Evolutionary conservation across 2,329 filamentous ascomycete genomes (phyloP), one percentile per base, ranked within the genome.

Genomic region (Boeremia lycopersici): DNA sequence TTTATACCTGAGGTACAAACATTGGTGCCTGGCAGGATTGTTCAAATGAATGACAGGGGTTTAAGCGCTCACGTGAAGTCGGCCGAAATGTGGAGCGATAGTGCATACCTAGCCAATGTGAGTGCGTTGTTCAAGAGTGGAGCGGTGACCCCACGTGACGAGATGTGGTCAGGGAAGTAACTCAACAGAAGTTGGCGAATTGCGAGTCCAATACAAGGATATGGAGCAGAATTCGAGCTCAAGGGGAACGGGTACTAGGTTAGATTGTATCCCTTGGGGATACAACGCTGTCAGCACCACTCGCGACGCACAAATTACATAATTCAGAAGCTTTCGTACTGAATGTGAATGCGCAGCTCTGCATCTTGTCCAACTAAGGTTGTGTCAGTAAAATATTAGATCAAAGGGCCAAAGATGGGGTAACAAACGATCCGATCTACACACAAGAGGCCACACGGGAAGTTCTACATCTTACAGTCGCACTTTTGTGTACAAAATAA

Each of bases 1-100:
- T 48, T 48, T 49, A 49, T 49, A 49, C 33, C 31, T 42, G 25
- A 42, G 36, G 49, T 36, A 34, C 36, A 36, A 29, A 39, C 25
- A n/a, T 48, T 17, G 44, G 13, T 44, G 44, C 50, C 50, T 53
- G 33, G 29, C 25, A 26, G 13, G 26, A 29, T 48, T 39, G 33
- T 25, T 30, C 23, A 13, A 17, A 34, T 42, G 7, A 11, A 38
- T 42, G 17, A 5, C 19, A 6, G 13, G 17, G 19, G 33, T 9
- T n/a, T 40, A 42, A 29, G 11, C 26, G 25, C 19, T 29, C 41
- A 39, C 48, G 45, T 44, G 45, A 3, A 13, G 34, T 45, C 34
- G 45, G 50, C 33, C 44, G 50, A 48, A 38, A 11, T 28, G 38
- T 35, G 49, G 42, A 31, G 25, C 25, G 5, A 7, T 2, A 2